These are phyloP conservation scores for Aspergillus sp. DNA, from an alignment of 2,329 filamentous ascomycete genomes.

Conservation along the genomic window DNA sequence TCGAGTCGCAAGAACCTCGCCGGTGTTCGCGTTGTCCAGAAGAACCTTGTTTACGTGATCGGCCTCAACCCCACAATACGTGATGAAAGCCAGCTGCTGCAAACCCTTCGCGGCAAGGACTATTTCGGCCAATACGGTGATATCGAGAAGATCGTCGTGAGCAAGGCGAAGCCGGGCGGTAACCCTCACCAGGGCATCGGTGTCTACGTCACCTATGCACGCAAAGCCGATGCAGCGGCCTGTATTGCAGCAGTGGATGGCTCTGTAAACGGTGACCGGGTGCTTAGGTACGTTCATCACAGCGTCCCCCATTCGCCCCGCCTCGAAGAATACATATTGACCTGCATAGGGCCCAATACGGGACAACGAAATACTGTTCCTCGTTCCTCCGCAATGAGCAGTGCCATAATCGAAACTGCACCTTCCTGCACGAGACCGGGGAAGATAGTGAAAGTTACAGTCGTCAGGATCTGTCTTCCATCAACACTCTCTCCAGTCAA, in stretches of 20 bases:
- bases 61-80: conserved; percentile 87
- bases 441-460: conserved; percentile 97
- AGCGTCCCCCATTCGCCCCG: background rate
- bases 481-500: conserved; percentile 84
- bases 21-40: conserved; percentile 92
- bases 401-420: conserved; percentile 94
- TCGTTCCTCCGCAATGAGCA: conserved; percentile 92
- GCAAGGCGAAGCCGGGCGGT: conserved; percentile 79
- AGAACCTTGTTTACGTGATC: conserved; percentile 97
- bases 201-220: conserved; percentile 97
- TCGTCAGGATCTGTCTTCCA: conserved; percentile 87
- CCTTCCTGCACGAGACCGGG: conserved; percentile 97
- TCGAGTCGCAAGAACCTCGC: conserved; percentile 94
- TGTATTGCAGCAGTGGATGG: conserved; percentile 94
- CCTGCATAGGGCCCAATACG: conserved; percentile 62
- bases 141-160: conserved; percentile 98
- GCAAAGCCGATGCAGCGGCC: conserved; percentile 81
- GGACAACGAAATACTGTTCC: conserved; percentile 98
- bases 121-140: conserved; percentile 99
- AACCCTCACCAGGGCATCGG: conserved; percentile 79
- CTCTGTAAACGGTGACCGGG: conserved; percentile 83
- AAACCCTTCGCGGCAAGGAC: conserved; percentile 83
- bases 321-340: conserved; percentile 4
- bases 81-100: conserved; percentile 81
- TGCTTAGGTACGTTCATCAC: conserved; percentile 69